phyloP scores from a whole-genome alignment of 192 early-diverging fungal species.

The Coemansia erecta region DNA sequence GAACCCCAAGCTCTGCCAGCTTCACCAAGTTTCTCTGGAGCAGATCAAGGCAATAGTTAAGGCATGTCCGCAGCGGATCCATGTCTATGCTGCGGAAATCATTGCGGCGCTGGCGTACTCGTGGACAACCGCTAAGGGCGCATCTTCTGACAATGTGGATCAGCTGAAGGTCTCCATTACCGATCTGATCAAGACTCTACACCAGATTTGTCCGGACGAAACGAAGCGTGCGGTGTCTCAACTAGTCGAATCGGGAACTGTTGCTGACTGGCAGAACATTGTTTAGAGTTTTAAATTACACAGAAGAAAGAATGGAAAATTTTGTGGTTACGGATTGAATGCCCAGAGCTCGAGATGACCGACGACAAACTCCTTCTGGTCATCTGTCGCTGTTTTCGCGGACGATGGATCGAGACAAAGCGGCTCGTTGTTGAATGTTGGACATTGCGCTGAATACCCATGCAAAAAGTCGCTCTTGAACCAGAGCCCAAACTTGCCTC shows the following conservation, averaged over 20 bases:
- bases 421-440: slow-evolving; percentile 74
- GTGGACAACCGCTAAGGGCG: slow-evolving; percentile 14
- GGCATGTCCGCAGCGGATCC: slow-evolving; percentile 25
- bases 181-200: neutral
- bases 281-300: neutral
- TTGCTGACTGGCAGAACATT: slow-evolving; percentile 4
- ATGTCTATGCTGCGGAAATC: slow-evolving; percentile 18
- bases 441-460: slow-evolving; percentile 66
- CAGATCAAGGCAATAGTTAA: slow-evolving; percentile 19
- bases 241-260: neutral
- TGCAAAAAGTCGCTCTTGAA: slow-evolving; percentile 67
- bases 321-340: slow-evolving; percentile 25
- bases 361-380: slow-evolving; percentile 50
- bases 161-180: neutral
- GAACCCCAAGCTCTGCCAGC: slow-evolving; percentile 4
- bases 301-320: neutral
- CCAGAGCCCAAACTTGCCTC: slow-evolving; percentile 76
- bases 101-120: slow-evolving; percentile 38
- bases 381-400: slow-evolving; percentile 33
- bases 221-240: neutral
- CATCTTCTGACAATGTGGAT: neutral
- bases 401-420: slow-evolving; percentile 48
- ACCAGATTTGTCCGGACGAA: neutral
- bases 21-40: slow-evolving; percentile 22
- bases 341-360: slow-evolving; percentile 50